Percentiles rank a stretch among this genome's conserved stretches.
phyloP scores from a whole-genome alignment of 1,284 basidiomycete species.

The Agaricales sp. region DNA sequence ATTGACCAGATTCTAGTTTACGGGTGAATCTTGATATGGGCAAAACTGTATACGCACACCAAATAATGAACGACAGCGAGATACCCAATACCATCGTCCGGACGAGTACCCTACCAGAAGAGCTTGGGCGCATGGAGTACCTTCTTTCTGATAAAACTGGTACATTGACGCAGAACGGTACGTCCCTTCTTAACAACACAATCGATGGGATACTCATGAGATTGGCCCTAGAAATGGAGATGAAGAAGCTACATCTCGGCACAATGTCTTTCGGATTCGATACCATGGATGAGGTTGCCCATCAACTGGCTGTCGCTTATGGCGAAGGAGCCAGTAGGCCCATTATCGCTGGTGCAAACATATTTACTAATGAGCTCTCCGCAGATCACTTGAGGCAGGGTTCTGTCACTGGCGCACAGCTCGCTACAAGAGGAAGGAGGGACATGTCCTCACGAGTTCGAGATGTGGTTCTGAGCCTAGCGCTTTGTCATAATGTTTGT shows the following conservation, averaged over 20 bases:
- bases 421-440: slow-evolving; percentile 55
- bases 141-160: slow-evolving; percentile 96
- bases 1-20: slow-evolving; percentile 41
- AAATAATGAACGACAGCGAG: slow-evolving; percentile 89
- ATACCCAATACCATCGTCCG: slow-evolving; percentile 95
- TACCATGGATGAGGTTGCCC: slow-evolving; percentile 95
- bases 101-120: slow-evolving; percentile 94
- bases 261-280: slow-evolving; percentile 96
- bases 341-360: neutral
- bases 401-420: neutral
- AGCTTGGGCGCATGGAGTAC: slow-evolving; percentile 94
- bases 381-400: slow-evolving; percentile 33
- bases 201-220: slow-evolving; percentile 1
- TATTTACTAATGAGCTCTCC: neutral
- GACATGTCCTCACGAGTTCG: slow-evolving; percentile 95
- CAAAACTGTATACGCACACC: slow-evolving; percentile 94
- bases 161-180: slow-evolving; percentile 94
- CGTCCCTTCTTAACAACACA: slow-evolving; percentile 13
- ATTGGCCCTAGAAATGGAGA: slow-evolving; percentile 98
- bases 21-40: slow-evolving; percentile 99
- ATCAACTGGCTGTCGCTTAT: slow-evolving; percentile 78
- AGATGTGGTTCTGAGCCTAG: slow-evolving; percentile 89
- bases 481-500: slow-evolving; percentile 91
- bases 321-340: slow-evolving; percentile 34
- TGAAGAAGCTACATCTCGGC: slow-evolving; percentile 98